These are phyloP conservation scores for Cordyceps tenuipes DNA, from an alignment of 2,329 filamentous ascomycete species.

Conservation along the genomic window DNA sequence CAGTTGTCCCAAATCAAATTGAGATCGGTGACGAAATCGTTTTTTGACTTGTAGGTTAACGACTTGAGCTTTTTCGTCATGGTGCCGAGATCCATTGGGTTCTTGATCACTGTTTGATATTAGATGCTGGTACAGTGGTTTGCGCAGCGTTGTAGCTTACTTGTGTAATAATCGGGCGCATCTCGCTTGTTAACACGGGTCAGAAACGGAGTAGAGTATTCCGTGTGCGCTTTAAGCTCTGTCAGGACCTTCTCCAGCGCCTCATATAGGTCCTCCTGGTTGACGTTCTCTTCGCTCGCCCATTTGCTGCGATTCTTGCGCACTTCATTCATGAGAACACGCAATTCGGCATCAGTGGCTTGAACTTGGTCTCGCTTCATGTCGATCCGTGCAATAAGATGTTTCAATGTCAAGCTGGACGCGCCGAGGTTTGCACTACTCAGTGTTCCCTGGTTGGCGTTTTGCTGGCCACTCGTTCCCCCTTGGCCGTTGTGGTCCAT, in stretches of 20 bases:
- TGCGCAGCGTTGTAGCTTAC: conserved; percentile 43
- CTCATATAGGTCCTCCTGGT: conserved; percentile 96
- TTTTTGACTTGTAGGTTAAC: conserved; percentile 75
- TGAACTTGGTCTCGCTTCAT: conserved; percentile 82
- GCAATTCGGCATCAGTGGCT: conserved; percentile 86
- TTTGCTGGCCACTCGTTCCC: conserved; percentile 39
- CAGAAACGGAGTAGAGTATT: conserved; percentile 93
- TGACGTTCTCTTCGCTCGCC: conserved; percentile 95
- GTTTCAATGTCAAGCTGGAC: conserved; percentile 91
- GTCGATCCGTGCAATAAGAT: conserved; percentile 93
- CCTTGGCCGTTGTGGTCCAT: conserved; percentile 58
- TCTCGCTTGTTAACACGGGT: conserved; percentile 95
- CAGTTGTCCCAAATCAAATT: conserved; percentile 98
- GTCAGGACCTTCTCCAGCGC: conserved; percentile 93
- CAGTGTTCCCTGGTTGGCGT: conserved; percentile 73
- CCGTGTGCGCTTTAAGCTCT: conserved; percentile 92
- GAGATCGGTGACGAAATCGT: conserved; percentile 87
- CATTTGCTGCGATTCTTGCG: conserved; percentile 97
- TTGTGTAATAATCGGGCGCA: conserved; percentile 86
- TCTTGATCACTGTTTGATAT: conserved; percentile 66
- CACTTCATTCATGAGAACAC: conserved; percentile 92
- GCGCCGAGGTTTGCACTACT: conserved; percentile 92
- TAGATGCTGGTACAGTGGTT: conserved; percentile 19
- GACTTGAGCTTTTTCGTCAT: conserved; percentile 97
- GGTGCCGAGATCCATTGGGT: conserved; percentile 92